Percentiles rank a stretch among this genome's conserved stretches.
Evolutionary conservation across 2,329 filamentous ascomycete genomes (phyloP).

Genomic region (Verruconis gallopava): DNA sequence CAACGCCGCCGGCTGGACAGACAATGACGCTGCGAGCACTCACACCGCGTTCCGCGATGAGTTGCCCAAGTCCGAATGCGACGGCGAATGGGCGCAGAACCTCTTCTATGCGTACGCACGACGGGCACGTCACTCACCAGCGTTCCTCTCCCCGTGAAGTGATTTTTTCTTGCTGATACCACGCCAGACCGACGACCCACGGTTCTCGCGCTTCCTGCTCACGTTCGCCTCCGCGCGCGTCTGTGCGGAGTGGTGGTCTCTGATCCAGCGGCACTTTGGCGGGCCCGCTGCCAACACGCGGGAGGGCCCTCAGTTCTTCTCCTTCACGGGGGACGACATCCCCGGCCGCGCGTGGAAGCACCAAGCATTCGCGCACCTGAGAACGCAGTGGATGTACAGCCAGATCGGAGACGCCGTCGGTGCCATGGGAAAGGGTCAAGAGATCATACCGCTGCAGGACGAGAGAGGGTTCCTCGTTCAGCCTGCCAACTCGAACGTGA

Average conservation of each 20-base stretch:
- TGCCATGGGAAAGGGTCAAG: constrained; percentile 1
- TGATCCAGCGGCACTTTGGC: constrained; percentile 2
- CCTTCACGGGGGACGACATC: constrained; percentile 8
- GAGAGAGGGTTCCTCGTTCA: constrained; percentile 5
- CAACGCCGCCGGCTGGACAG: not conserved
- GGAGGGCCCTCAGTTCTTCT: constrained; percentile 7
- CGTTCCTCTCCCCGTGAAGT: not conserved
- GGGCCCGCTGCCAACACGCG: constrained; percentile 2
- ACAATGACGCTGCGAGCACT: not conserved
- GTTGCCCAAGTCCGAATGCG: not conserved
- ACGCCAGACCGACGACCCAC: not conserved
- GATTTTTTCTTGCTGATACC: too few relatives aligned
- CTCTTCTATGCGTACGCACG: constrained; percentile 9
- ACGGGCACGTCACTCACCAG: constrained; percentile 1
- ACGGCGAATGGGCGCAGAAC: constrained; percentile 4
- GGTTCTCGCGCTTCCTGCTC: constrained; percentile 7
- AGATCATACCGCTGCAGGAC: constrained; percentile 7
- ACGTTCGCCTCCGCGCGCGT: constrained; percentile 6
- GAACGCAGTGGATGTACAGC: constrained; percentile 8
- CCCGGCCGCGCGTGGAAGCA: constrained; percentile 2
- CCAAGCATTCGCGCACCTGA: constrained; percentile 1
- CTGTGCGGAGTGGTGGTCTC: constrained; percentile 4
- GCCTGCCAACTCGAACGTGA: not conserved
- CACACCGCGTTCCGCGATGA: not conserved
- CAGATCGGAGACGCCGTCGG: constrained; percentile 3